Percentiles rank a stretch among this genome's conserved stretches.
These are phyloP conservation scores for Podaxis sp. DNA, from an alignment of 768 basidiomycete genomes.

Conservation along the genomic window DNA sequence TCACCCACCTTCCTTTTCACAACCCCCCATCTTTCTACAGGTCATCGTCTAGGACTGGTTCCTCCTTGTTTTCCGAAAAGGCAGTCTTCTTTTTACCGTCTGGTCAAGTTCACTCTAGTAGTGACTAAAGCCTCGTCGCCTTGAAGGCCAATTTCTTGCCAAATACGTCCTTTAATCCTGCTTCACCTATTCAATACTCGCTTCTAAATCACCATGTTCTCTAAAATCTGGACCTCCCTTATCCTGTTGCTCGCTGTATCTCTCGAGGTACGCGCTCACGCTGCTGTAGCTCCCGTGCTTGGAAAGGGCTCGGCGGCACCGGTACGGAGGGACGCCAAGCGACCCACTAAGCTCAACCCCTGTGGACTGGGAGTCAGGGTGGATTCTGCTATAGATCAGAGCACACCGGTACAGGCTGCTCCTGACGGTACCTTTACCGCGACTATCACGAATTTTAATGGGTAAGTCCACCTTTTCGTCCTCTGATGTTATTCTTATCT, in stretches of 20 bases:
- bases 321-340: conserved; percentile 32
- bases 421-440: conserved; percentile 42
- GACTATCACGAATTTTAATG: conserved; percentile 46
- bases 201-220: conserved; percentile 26
- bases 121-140: conserved; percentile 16
- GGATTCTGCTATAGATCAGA: conserved; percentile 36
- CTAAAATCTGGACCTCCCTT: conserved; percentile 28
- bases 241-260: conserved; percentile 33
- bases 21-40: conserved; percentile 17
- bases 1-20: conserved; percentile 10
- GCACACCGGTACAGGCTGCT: conserved; percentile 36
- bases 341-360: conserved; percentile 29
- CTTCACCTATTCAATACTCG: background rate
- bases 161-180: background rate
- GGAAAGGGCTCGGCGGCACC: conserved; percentile 30
- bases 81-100: background rate
- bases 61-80: conserved; percentile 24
- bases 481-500: background rate
- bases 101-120: conserved; percentile 1
- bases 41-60: conserved; percentile 28
- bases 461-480: conserved; percentile 29
- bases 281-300: conserved; percentile 42
- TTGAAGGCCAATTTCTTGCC: background rate
- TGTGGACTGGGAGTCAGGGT: conserved; percentile 44
- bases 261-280: conserved; percentile 40